Evolutionary conservation across 192 early-diverging fungal genomes (phyloP), one percentile per base, ranked within the genome.

Genomic region (Diversispora eburnea): DNA sequence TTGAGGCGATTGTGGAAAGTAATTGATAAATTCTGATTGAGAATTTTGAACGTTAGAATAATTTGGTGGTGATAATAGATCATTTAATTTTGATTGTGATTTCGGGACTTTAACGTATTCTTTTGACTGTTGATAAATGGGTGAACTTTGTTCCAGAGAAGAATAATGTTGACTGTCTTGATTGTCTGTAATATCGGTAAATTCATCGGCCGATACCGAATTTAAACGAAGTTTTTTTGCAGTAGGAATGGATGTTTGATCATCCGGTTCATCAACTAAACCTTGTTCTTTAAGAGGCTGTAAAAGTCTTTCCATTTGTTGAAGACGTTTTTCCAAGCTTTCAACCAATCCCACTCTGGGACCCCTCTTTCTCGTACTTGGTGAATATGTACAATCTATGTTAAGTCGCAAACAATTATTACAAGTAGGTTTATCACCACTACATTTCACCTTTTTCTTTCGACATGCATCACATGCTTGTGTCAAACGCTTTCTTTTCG

Each of bases 321-420:
- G 88, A 20, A 94, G 73, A 43, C 90, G 85, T 51, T 88, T 87
- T 73, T 94, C 92, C 8, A 94, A 77, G 4, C 87, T 82, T 72
- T 90, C 91, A 45, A 94, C 91, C 67, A 92, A 90, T 2, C 92
- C 91, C 47, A 87, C 89, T 13, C 94, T 88, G 41, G 94, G 95
- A 0, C 95, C 94, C 48, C 94, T 85, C 79, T 96, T 95, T 78
- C 94, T 93, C 76, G 89, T 91, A 67, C 86, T 88, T 8, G 93
- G 92, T 58, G 91, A 84, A 78, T 94, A 97, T 8, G 92, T 84
- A 77, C 95, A 97, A 33, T 82, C 78, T 55, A 66, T 73, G 55
- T 83, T 84, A 51, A 89, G 83, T 77, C 90, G 88, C 46, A 82
- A 66, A 77, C 95, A 97, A 72, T 92, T 94, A 6, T 82, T 83